Conservation (phyloP, 148 eudicot species). For the Vaccinium vitisidaea region DNA sequence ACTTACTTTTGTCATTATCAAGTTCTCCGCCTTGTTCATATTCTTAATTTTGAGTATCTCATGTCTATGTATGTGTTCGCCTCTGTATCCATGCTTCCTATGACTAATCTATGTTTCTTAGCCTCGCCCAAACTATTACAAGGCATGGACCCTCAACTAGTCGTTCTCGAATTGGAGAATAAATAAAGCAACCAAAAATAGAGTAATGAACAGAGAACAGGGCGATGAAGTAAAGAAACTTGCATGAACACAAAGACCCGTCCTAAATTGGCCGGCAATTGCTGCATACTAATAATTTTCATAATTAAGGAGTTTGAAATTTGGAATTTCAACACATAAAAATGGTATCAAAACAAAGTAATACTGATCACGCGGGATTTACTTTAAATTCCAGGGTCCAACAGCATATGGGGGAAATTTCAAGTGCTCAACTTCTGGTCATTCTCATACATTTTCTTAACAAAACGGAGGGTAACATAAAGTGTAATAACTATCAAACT, state of each 20-base stretch:
- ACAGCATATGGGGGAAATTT: not conserved
- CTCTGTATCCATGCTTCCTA: not conserved
- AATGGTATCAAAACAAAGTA: not conserved
- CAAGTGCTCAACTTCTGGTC: too few relatives aligned
- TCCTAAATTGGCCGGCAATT: not conserved
- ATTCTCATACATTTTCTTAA: too few relatives aligned
- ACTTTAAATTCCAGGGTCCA: not conserved
- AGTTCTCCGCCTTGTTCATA: too few relatives aligned
- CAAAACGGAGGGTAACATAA: not conserved
- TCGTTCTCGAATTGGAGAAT: not conserved
- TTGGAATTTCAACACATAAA: not conserved
- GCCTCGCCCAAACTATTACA: not conserved
- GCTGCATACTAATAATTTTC: not conserved
- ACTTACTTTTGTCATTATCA: not conserved
- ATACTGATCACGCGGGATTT: not conserved
- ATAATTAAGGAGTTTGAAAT: not conserved
- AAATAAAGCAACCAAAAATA: not conserved
- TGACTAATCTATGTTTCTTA: not conserved
- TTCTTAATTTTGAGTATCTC: not conserved
- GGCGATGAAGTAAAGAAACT: not conserved
- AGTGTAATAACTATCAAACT: not conserved
- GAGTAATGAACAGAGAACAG: not conserved
- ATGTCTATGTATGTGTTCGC: not conserved
- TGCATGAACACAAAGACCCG: not conserved
- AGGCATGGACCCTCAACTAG: not conserved